Conservation (phyloP, 192 early-diverging fungal species). For the Coemansia sp. region DNA sequence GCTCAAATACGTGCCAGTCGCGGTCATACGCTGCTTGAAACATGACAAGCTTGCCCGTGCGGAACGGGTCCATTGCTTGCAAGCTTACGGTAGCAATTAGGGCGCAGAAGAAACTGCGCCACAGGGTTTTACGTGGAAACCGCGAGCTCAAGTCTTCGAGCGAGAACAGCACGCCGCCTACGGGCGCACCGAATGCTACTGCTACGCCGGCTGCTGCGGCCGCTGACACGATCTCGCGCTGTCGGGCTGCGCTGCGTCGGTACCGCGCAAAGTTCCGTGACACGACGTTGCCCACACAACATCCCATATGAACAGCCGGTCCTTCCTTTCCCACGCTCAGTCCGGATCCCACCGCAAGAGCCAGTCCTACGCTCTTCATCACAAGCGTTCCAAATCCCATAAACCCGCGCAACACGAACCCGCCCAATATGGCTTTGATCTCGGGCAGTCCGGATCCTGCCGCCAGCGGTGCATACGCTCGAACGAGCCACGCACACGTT, state of each 20-base stretch:
- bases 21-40: slow-evolving; percentile 92
- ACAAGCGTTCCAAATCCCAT: slow-evolving; percentile 87
- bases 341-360: slow-evolving; percentile 78
- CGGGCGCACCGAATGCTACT: slow-evolving; percentile 72
- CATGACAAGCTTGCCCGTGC: slow-evolving; percentile 95
- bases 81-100: slow-evolving; percentile 91
- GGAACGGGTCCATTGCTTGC: slow-evolving; percentile 89
- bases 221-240: slow-evolving; percentile 73
- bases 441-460: slow-evolving; percentile 95
- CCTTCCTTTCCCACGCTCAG: slow-evolving; percentile 92
- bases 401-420: slow-evolving; percentile 93
- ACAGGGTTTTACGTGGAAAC: slow-evolving; percentile 94
- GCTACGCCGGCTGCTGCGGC: slow-evolving; percentile 72
- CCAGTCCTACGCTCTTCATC: slow-evolving; percentile 74
- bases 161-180: slow-evolving; percentile 73
- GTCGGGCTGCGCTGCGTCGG: slow-evolving; percentile 68
- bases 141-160: slow-evolving; percentile 92
- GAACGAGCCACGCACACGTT: slow-evolving; percentile 73
- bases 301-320: slow-evolving; percentile 90
- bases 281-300: slow-evolving; percentile 84
- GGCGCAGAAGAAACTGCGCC: slow-evolving; percentile 96
- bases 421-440: slow-evolving; percentile 83
- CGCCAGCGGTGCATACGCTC: slow-evolving; percentile 79
- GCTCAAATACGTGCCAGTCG: slow-evolving; percentile 94
- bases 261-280: slow-evolving; percentile 82